A percentile compares a stretch with the other conserved stretches of the same genome.
phyloP scores from a whole-genome alignment of 1,284 basidiomycete genomes.

The Sporisorium graminicola region DNA sequence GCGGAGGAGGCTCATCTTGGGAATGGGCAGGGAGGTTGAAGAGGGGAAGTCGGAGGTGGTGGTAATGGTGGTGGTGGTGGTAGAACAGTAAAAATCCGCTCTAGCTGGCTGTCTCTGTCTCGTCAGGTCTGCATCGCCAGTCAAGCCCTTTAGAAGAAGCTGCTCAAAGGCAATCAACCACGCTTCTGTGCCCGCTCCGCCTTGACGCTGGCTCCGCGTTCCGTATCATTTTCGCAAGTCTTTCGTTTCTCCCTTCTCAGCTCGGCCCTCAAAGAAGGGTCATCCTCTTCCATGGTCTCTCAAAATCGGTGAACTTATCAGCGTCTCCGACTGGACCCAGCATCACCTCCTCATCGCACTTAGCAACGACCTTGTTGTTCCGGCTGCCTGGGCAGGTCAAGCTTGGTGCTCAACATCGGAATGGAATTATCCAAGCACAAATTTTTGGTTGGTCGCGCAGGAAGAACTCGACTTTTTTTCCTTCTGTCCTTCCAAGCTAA shows the following conservation, averaged over 20 bases:
- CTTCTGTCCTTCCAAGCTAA: background rate
- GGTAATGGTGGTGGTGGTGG: slow-evolving; percentile 10
- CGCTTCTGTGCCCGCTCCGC: background rate
- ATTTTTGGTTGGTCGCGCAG: slow-evolving; percentile 29
- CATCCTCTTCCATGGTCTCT: background rate
- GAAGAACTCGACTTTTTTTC: slow-evolving; percentile 17
- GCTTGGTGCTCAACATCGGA: background rate
- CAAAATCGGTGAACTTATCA: no score
- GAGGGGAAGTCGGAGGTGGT: slow-evolving; percentile 30
- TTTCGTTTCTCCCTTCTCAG: background rate
- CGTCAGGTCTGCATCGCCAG: slow-evolving; percentile 1
- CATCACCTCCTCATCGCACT: no score
- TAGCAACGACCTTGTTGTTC: background rate
- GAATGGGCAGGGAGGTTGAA: slow-evolving; percentile 22
- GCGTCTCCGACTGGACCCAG: no score
- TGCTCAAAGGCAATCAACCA: slow-evolving; percentile 11
- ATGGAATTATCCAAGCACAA: slow-evolving; percentile 13
- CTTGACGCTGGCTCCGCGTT: slow-evolving; percentile 21
- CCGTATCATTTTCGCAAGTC: slow-evolving; percentile 35
- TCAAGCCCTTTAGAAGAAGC: slow-evolving; percentile 16
- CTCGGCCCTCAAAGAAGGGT: background rate
- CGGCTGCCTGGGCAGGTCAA: background rate
- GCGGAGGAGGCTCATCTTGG: slow-evolving; percentile 53
- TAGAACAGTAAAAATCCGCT: background rate
- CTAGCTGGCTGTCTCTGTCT: background rate